Base-by-base conservation (phyloP, 129 eudicot species). In the Flaveria linearis region DNA sequence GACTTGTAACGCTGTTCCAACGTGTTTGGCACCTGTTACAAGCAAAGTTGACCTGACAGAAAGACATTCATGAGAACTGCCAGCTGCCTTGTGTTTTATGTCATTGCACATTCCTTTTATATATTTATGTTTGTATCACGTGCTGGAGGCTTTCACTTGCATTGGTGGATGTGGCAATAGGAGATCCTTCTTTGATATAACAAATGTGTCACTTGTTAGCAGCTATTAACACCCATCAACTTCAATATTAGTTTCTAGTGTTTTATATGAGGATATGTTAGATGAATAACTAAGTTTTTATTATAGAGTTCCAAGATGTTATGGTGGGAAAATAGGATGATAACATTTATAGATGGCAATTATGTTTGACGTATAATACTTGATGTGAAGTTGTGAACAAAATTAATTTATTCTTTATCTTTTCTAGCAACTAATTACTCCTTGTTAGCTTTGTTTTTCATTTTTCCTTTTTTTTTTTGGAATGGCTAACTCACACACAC, bases 1-100 rank as follows among this genome's bases (percentile, higher is more conserved):
- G 56, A 47, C 53, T 43, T 9, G 20, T 70, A 70, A 45, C 52
- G 17, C 49, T 26, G 61, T 78, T 57, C 17, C 47, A 58, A 56
- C 13, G 62, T 45, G 46, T 56, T 69, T 47, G 51, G 82, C 51
- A 33, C 28, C 14, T 28, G 28, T 69, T 42, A 55, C 28, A 42
- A 57, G 39, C 9, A 26, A 69, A 69, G 64, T 70, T 70, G 82
- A 60, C 77, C 76, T 28, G 70, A 18, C 13, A 60, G 43, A 70
- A 61, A 78, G 42, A 60, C 30, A 39, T 61, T 47, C 9, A 71
- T 16, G 55, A 49, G 72, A 61, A 60, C 47, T 3, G 13, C 28
- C 51, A 14, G 62, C 57, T 42, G 39, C 53, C 49, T 46, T 16
- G 71, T 61, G 57, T 69, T 69, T 69, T 43, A 58, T 45, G 2